Base-by-base conservation (phyloP, 345 rosid genomes). In the Geranium rotundifolium region DNA sequence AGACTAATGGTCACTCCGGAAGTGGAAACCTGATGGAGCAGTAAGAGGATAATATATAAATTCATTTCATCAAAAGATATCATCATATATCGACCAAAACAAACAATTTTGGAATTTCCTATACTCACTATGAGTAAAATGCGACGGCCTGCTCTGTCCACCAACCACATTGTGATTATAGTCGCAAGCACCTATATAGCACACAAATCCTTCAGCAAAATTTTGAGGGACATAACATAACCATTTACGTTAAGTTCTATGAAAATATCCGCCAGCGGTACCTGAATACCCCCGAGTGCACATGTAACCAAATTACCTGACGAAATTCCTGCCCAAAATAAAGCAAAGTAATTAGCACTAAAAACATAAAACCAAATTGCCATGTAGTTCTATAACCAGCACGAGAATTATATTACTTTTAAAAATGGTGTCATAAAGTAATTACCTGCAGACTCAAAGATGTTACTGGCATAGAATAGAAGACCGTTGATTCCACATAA, bases 261-360 rank as follows among this genome's bases (percentile, higher is more conserved):
- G 59, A 46, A 41, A 39, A 0, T 7, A 7, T 52, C 29, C 61
- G 59, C 41, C 59, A 69, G 62, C 56, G 58, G n/a, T 78, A 89
- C 98, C 95, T 93, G 97, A 72, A 92, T 61, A 68, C 86, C 93
- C 59, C 97, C 98, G 20, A 92, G 66, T 59, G 85, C 93, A 67
- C 78, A 71, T 49, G 97, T 88, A 18, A 93, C 99, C 61, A 69
- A 73, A 54, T 80, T 86, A 78, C 95, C 79, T 29, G 88, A 78
- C 63, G 84, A 73, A 71, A 93, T 70, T 70, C 99, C 99, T 90
- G 80, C 49, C 20, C 63, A 73, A 68, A 54, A 73, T 59, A 55
- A 63, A 70, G 41, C 59, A 7, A 68, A 64, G 29, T n/a, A 23
- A 17, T 54, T 10, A 0, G 49, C 17, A 6, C 3, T 31, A 3